Conservation (phyloP, 106 monocot species). For the Dactylorhiza incarnata region DNA sequence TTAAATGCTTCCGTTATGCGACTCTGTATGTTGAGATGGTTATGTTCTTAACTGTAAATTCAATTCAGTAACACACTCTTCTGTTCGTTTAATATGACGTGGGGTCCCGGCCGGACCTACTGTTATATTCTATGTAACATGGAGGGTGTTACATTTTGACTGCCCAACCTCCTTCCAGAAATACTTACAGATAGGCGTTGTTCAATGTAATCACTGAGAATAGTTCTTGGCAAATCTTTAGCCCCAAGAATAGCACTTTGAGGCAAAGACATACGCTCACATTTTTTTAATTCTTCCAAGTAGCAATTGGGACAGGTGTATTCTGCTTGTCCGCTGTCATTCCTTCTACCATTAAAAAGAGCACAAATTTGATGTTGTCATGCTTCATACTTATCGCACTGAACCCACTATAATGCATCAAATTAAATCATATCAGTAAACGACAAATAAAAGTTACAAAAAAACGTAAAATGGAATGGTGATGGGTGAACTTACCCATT, state of each 20-base stretch:
- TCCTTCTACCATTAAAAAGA: slow-evolving; percentile 91
- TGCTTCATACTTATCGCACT: slow-evolving; percentile 99
- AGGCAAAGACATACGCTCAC: slow-evolving; percentile 79
- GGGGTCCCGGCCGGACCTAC: too few relatives aligned
- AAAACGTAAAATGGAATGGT: neutral
- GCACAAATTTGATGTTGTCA: slow-evolving; percentile 99
- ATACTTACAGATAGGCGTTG: slow-evolving; percentile 69
- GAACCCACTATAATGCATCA: slow-evolving; percentile 71
- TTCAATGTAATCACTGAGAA: slow-evolving; percentile 91
- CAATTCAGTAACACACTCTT: too few relatives aligned
- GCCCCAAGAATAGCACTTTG: slow-evolving; percentile 98
- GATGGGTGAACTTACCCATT: slow-evolving; percentile 52
- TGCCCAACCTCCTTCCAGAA: too few relatives aligned
- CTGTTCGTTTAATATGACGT: too few relatives aligned
- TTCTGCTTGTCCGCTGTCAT: slow-evolving; percentile 96
- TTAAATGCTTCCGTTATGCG: too few relatives aligned
- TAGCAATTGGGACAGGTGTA: slow-evolving; percentile 98
- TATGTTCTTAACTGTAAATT: too few relatives aligned
- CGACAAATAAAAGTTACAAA: neutral
- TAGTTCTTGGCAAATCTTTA: slow-evolving; percentile 87
- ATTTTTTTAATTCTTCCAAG: slow-evolving; percentile 72
- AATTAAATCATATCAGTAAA: neutral
- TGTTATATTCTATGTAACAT: too few relatives aligned
- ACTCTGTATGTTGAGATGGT: too few relatives aligned
- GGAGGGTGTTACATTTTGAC: too few relatives aligned